phyloP scores from a whole-genome alignment of 495 filamentous ascomycete genomes.

The Penicillium flavigenum region DNA sequence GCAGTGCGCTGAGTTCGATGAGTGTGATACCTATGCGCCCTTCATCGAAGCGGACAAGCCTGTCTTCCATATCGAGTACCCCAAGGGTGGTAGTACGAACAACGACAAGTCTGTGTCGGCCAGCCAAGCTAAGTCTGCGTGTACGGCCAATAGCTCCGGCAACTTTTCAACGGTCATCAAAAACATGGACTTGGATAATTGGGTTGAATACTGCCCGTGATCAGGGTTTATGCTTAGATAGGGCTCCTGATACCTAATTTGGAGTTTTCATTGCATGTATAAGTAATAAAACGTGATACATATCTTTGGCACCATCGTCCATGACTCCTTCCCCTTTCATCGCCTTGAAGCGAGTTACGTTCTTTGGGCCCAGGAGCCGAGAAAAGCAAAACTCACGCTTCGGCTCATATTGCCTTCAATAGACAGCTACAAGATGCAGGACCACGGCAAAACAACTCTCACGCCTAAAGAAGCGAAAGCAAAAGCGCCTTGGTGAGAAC shows the following conservation, averaged over 20 bases:
- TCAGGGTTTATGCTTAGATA: not conserved
- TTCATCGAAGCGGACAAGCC: conserved; percentile 63
- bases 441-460: not conserved
- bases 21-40: conserved; percentile 55
- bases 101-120: conserved; percentile 36
- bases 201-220: conserved; percentile 51
- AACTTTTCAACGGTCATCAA: conserved; percentile 66
- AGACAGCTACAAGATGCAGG: not conserved
- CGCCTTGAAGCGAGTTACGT: not conserved
- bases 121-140: conserved; percentile 31
- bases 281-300: conserved; percentile 8
- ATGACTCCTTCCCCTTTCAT: not conserved
- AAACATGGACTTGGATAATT: conserved; percentile 59
- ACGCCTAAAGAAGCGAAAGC: not conserved
- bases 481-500: not conserved
- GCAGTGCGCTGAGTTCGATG: conserved; percentile 61
- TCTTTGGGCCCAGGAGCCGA: not conserved
- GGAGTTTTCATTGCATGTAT: conserved; percentile 15
- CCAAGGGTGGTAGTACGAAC: conserved; percentile 43
- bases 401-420: not conserved
- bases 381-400: not conserved
- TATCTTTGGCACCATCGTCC: not conserved
- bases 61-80: conserved; percentile 75
- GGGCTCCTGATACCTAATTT: not conserved
- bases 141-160: conserved; percentile 34